Conservation (phyloP, 495 filamentous ascomycete genomes). For the Penicillium flavigenum region DNA sequence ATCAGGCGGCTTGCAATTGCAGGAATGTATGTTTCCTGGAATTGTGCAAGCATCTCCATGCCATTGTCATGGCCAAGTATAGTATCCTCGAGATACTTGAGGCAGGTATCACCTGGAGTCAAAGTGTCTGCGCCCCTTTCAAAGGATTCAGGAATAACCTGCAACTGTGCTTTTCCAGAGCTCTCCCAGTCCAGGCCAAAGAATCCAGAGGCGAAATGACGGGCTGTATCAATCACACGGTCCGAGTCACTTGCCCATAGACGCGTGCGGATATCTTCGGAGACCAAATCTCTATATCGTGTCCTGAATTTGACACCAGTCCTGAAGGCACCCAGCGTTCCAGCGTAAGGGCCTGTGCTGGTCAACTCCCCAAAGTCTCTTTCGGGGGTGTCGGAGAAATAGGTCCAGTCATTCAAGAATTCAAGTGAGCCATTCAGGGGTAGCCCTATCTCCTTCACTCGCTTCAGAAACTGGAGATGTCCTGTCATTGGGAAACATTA, state of each 20-base stretch:
- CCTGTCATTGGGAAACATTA: constrained; percentile 32
- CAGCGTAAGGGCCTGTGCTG: constrained; percentile 58
- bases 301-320: constrained; percentile 57
- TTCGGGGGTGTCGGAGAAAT: constrained; percentile 44
- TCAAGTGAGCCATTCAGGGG: constrained; percentile 49
- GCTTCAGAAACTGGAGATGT: constrained; percentile 49
- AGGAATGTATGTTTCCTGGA: constrained; percentile 49
- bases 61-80: constrained; percentile 53
- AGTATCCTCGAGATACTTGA: constrained; percentile 48
- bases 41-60: constrained; percentile 43
- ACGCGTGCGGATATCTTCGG: constrained; percentile 22
- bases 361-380: constrained; percentile 55
- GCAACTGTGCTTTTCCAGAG: constrained; percentile 35
- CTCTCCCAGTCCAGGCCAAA: constrained; percentile 54
- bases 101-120: constrained; percentile 58
- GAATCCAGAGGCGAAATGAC: constrained; percentile 55
- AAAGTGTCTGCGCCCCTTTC: constrained; percentile 55
- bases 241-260: constrained; percentile 57
- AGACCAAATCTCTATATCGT: constrained; percentile 50
- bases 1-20: constrained; percentile 46
- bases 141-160: constrained; percentile 54
- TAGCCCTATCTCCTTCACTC: constrained; percentile 42
- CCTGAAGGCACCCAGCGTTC: constrained; percentile 54
- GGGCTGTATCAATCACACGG: constrained; percentile 60
- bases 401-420: constrained; percentile 58